Conservation (phyloP, 495 filamentous ascomycete genomes). For the Tetracladium setigerum region DNA sequence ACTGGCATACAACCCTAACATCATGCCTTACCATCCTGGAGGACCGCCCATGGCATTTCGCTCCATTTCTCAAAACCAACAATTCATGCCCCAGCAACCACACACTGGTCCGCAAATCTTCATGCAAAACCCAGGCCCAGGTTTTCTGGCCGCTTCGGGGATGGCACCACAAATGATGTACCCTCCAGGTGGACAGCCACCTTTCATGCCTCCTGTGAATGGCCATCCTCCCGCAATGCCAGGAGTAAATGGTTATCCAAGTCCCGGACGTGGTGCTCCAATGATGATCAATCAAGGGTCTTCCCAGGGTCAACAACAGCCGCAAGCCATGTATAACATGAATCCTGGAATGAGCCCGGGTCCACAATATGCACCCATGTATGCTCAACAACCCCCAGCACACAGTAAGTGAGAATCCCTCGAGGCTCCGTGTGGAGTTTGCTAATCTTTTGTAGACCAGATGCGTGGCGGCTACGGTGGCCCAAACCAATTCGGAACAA, state of each 20-base stretch:
- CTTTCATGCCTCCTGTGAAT: conserved; percentile 54
- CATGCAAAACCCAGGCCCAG: conserved; percentile 60
- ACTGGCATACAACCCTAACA: conserved; percentile 61
- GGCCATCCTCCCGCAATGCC: conserved; percentile 49
- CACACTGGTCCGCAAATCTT: conserved; percentile 70
- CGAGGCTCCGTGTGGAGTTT: neutral
- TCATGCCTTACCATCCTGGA: conserved; percentile 59
- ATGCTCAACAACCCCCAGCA: conserved; percentile 51
- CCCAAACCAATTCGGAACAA: conserved; percentile 53
- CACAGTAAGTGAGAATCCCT: conserved; percentile 52
- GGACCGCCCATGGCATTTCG: conserved; percentile 48
- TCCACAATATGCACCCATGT: conserved; percentile 59
- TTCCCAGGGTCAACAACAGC: conserved; percentile 69
- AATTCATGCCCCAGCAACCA: conserved; percentile 59
- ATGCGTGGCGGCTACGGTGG: conserved; percentile 53
- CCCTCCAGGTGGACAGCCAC: conserved; percentile 60
- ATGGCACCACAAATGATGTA: conserved; percentile 64
- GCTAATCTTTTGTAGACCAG: conserved; percentile 38
- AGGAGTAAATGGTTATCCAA: conserved; percentile 71
- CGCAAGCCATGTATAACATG: conserved; percentile 62
- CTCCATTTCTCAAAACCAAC: conserved; percentile 48
- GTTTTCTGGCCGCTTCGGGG: conserved; percentile 33
- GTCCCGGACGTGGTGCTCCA: conserved; percentile 66
- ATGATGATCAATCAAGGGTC: conserved; percentile 77
- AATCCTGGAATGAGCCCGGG: conserved; percentile 55